Conservation (phyloP, 345 rosid species). For the Excoecaria cochinchinensis region DNA sequence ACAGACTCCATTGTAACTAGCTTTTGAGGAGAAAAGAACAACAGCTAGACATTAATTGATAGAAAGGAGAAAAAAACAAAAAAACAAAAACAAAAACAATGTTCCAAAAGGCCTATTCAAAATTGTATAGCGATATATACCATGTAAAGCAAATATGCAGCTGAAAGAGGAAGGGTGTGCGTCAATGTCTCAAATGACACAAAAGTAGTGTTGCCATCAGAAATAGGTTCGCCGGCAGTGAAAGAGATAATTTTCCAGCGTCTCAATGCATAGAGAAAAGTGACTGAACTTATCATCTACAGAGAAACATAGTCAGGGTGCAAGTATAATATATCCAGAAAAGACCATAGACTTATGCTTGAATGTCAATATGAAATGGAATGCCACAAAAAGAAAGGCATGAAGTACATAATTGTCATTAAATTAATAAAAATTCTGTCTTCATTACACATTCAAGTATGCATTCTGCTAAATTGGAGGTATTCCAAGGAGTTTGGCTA, state of each 20-base stretch:
- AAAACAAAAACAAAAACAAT: not conserved
- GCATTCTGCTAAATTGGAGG: not conserved
- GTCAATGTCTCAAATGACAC: conserved; percentile 66
- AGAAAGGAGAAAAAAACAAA: not conserved
- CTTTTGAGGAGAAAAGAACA: conserved; percentile 46
- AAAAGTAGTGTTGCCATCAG: conserved; percentile 42
- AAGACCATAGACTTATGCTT: not conserved
- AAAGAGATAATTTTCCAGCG: conserved; percentile 70
- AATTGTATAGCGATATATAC: conserved; percentile 36
- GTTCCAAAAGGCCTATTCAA: not conserved
- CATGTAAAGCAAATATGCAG: conserved; percentile 88
- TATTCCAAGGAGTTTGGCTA: not conserved
- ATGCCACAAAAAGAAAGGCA: not conserved
- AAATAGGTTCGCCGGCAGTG: conserved; percentile 43
- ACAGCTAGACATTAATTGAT: conserved; percentile 14
- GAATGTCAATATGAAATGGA: not conserved
- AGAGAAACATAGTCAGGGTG: conserved; percentile 1
- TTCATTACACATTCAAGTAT: not conserved
- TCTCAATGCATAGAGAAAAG: conserved; percentile 66
- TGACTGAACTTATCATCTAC: conserved; percentile 81
- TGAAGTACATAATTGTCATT: not conserved
- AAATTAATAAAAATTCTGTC: not conserved
- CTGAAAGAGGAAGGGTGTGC: conserved; percentile 75
- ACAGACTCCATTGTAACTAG: conserved; percentile 89
- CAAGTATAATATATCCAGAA: not conserved